These are phyloP conservation scores for Rhynchospora tenuis DNA, from an alignment of 176 grass and related monocot genomes.

Conservation along the genomic window DNA sequence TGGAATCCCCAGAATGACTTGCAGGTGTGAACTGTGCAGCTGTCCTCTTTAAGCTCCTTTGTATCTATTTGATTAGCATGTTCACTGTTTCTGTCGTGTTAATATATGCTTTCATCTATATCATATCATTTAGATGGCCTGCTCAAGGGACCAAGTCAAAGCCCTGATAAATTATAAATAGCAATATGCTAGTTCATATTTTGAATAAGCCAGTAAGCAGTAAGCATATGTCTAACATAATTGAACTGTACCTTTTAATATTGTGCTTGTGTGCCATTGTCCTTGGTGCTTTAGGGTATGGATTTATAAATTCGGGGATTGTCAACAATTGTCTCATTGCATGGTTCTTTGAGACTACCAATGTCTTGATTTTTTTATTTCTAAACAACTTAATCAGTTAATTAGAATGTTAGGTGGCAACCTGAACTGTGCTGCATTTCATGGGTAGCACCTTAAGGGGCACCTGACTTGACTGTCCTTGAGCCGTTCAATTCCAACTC, in stretches of 20 bases:
- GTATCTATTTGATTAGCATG: not conserved
- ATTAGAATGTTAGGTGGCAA: not conserved
- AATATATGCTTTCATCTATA: not conserved
- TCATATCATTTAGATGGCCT: not conserved
- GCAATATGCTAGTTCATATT: not conserved
- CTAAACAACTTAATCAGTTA: not conserved
- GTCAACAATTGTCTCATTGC: not conserved
- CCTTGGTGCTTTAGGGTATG: not conserved
- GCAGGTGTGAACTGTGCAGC: conserved; percentile 45
- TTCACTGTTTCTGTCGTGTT: not conserved
- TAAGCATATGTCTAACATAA: not conserved
- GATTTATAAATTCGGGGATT: too few relatives aligned
- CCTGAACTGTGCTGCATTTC: not conserved
- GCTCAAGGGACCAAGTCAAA: not conserved
- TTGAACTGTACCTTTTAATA: not conserved
- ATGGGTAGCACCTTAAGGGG: not conserved
- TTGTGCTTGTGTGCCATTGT: not conserved
- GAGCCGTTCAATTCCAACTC: not conserved
- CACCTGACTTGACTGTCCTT: not conserved
- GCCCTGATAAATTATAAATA: conserved; percentile 1
- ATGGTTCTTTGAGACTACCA: not conserved
- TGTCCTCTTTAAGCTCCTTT: not conserved
- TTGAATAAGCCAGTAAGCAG: not conserved
- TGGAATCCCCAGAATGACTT: conserved; percentile 99
- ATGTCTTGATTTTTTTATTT: not conserved